Evolutionary conservation across 148 eudicot species (phyloP).

Genomic region (Beta vulgaris): DNA sequence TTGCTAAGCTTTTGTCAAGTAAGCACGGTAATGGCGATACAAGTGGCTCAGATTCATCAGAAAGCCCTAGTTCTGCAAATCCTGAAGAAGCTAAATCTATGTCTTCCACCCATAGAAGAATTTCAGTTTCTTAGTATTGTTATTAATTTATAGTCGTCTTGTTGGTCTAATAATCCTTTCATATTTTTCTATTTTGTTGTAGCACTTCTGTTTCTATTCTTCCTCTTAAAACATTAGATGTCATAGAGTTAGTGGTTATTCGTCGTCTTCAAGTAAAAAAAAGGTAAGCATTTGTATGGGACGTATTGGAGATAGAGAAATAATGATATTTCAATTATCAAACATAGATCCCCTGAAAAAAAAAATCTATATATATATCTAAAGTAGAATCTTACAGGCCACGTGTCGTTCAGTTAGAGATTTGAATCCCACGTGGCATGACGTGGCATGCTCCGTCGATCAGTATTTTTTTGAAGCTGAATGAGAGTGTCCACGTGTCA

Average conservation of each 20-base stretch:
- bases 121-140: slow-evolving; percentile 58
- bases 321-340: neutral
- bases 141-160: slow-evolving; percentile 7
- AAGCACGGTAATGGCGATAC: slow-evolving; percentile 56
- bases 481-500: too few species aligned
- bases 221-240: neutral
- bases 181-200: neutral
- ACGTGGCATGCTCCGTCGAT: too few species aligned
- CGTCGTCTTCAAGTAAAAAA: neutral
- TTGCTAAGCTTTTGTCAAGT: slow-evolving; percentile 69
- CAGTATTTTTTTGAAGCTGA: too few species aligned
- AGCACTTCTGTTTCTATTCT: neutral
- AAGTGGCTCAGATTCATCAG: slow-evolving; percentile 86
- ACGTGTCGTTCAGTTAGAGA: too few species aligned
- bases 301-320: neutral
- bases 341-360: too few species aligned
- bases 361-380: too few species aligned
- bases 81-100: slow-evolving; percentile 57
- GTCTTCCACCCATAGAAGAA: slow-evolving; percentile 55
- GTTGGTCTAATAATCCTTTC: slow-evolving; percentile 1
- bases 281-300: neutral
- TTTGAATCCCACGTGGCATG: too few species aligned
- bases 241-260: neutral
- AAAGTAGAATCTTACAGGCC: too few species aligned
- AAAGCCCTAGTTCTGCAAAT: slow-evolving; percentile 49